Evolutionary conservation across 2,329 filamentous ascomycete genomes (phyloP), one percentile per base, ranked within the genome.

Genomic region (Aspergillus fischeri): DNA sequence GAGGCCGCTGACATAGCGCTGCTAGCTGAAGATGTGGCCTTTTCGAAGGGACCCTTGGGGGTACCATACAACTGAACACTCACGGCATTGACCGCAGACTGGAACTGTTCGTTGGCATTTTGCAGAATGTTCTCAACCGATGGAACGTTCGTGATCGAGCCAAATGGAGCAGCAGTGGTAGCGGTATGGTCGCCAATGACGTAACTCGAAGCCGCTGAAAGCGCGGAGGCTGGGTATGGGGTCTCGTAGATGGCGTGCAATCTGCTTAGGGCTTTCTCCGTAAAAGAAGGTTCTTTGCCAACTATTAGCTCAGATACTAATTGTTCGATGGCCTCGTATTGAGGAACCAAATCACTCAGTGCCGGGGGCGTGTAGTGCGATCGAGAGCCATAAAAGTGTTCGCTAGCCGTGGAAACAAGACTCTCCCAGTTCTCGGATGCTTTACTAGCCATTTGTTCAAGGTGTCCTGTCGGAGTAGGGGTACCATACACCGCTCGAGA

Each of bases 201-300:
- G 51, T 81, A 80, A 56, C 80, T 84, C 9, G 77, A 83, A 24
- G 78, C 81, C 3, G 81, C 81, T 0, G 81, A 78, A 5, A 68
- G 63, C 3, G 71, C 71, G 14, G 60, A 67, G 54, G 55, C 64
- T 56, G 64, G 67, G 52, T 70, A 70, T 17, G 86, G 88, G 0
- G 86, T 90, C 25, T 85, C 84, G 67, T 93, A 94, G 0, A 86
- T 89, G 3, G 83, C 86, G 55, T 84, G 83, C 11, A 96, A 80
- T 52, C 88, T 84, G 53, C 79, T 85, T 74, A 91, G 85, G 3
- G 93, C 88, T 58, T 89, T 92, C 67, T 95, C 89, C 0, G 88
- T 92, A 66, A 91, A 95, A 14, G 86, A 85, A 0, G 90, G 87
- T 69, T 95, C 91, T 71, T 88, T 91, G 53, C 89, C 91, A 44